A percentile compares a stretch with the other conserved stretches of the same genome.
phyloP scores from a whole-genome alignment of 805 yeast genomes.

The Candida easanensis region DNA sequence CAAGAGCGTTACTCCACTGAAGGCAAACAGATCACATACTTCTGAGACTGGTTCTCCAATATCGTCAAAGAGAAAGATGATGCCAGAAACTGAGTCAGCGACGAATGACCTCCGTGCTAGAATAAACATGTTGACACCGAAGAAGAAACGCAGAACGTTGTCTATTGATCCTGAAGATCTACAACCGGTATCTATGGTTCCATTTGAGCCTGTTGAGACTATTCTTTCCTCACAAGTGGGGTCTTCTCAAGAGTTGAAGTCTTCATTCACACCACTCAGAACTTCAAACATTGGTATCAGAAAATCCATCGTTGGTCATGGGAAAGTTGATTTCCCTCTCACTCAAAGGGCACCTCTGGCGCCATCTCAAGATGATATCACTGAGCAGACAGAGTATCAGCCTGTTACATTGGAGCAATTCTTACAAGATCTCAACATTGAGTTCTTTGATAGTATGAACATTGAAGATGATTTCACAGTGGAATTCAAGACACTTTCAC shows the following conservation, averaged over 20 bases:
- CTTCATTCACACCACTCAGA: slow-evolving; percentile 27
- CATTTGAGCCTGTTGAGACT: background rate
- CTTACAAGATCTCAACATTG: slow-evolving; percentile 25
- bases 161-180: background rate
- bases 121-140: slow-evolving; percentile 27
- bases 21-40: slow-evolving; percentile 27
- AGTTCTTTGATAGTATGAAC: slow-evolving; percentile 28
- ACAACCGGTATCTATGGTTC: background rate
- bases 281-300: slow-evolving; percentile 12
- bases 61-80: slow-evolving; percentile 23
- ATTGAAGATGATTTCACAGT: slow-evolving; percentile 24
- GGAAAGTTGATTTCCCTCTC: slow-evolving; percentile 17
- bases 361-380: slow-evolving; percentile 15
- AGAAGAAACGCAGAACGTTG: slow-evolving; percentile 16
- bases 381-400: slow-evolving; percentile 15
- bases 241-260: slow-evolving; percentile 9
- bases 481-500: slow-evolving; percentile 12
- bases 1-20: slow-evolving; percentile 26
- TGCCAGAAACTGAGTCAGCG: slow-evolving; percentile 4
- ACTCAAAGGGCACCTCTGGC: slow-evolving; percentile 23
- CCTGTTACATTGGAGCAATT: slow-evolving; percentile 26
- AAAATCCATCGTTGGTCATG: slow-evolving; percentile 15
- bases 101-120: slow-evolving; percentile 22
- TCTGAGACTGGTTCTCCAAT: slow-evolving; percentile 30
- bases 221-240: background rate